Conservation (phyloP, 1,284 basidiomycete genomes). For the Meira miltonrushii region DNA sequence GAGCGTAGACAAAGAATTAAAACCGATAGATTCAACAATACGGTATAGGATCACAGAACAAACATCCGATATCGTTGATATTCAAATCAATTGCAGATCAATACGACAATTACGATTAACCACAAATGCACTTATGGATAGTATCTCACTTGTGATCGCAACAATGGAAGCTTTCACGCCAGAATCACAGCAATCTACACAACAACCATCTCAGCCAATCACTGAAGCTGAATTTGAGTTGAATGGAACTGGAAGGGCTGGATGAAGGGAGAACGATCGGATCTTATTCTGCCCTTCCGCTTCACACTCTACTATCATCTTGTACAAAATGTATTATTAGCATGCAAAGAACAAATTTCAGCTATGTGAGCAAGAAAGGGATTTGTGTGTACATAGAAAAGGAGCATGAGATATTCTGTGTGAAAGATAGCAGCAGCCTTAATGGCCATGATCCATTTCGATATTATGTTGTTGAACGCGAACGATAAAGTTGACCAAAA, state of each 20-base stretch:
- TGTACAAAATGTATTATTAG: no score
- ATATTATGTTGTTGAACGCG: constrained; percentile 15
- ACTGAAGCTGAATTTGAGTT: constrained; percentile 6
- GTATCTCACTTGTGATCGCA: constrained; percentile 1
- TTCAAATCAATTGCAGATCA: neutral
- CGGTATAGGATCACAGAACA: neutral
- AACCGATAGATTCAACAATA: constrained; percentile 11
- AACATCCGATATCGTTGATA: neutral
- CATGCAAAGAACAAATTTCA: no score
- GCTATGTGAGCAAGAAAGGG: no score
- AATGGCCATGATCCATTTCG: neutral
- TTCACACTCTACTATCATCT: no score
- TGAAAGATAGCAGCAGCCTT: no score
- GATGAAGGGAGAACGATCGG: neutral
- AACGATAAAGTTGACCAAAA: constrained; percentile 50
- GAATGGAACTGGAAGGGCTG: constrained; percentile 8
- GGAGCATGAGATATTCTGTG: no score
- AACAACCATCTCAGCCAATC: no score
- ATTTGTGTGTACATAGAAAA: no score
- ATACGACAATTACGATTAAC: constrained; percentile 9
- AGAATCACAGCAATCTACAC: neutral
- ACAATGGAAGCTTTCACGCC: constrained; percentile 15
- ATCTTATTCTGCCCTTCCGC: no score
- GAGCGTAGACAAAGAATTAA: constrained; percentile 11
- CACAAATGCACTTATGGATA: constrained; percentile 10